Base-by-base conservation (phyloP, 306 rosid genomes). In the Quercus dentata region DNA sequence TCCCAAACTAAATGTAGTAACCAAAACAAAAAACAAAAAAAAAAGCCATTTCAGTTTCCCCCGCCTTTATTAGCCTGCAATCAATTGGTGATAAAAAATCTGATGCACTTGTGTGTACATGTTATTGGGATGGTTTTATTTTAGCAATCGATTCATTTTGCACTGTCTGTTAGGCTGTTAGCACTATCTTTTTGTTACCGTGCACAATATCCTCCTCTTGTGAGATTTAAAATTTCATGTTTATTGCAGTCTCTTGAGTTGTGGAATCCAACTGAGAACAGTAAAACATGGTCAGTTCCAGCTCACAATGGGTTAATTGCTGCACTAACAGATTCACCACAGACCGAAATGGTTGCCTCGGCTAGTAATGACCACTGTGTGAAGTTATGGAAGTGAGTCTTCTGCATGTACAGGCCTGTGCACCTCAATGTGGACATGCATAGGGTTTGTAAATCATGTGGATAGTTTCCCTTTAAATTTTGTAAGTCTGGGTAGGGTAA, bases 361-460 rank as follows among this genome's bases (percentile, higher is more conserved):
- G 87, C 86, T 21, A 80, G 97, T 80, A 86, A 86, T 79, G 97
- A 91, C 83, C 79, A 71, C 6, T 76, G 78, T 20, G 91, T 88
- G 72, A 91, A 88, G 79, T 59, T 89, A 23, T 91, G 97, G 97
- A 89, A 83, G 82, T 91, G 75, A 87, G 65, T 18, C 75, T 71
- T 69, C 21, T 18, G 7, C 31, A 3, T 62, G 75, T 38, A 41
- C 57, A 71, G 27, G 46, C 23, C 74, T 10, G 17, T 49, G 67
- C 31, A n/a, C 52, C 54, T 0, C 56, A 33, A 67, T 68, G 76
- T 57, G 61, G 46, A 67, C 69, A 59, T 57, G 27, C 11, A 75
- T 55, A 20, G 74, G 59, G 55, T 70, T 28, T 56, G 69, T 74
- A 46, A 59, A 73, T 71, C 38, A 8, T 35, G 74, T 55, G 23